A percentile compares a stretch with the other conserved stretches of the same genome.
These are phyloP conservation scores for Backusella australiensis DNA, from an alignment of 192 early-diverging fungal species.

Conservation along the genomic window DNA sequence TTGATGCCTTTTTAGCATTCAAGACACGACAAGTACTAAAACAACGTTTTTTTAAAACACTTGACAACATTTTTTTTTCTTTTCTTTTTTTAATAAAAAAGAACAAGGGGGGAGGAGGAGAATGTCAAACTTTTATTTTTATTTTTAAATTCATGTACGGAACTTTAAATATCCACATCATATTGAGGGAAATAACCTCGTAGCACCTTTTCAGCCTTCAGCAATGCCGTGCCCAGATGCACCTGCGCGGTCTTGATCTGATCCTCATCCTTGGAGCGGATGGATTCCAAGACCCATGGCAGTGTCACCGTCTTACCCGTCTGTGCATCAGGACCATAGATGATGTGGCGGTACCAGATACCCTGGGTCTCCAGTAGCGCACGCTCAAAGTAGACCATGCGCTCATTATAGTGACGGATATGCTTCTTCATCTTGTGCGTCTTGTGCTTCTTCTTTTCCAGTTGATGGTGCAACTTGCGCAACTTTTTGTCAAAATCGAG, in stretches of 20 bases:
- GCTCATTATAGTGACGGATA: constrained; percentile 40
- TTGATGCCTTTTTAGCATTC: not conserved
- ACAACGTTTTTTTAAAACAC: not conserved
- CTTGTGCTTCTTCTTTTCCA: not conserved
- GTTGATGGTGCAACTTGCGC: not conserved
- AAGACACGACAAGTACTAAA: not conserved
- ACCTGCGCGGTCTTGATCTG: not conserved
- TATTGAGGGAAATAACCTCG: not conserved
- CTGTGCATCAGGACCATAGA: constrained; percentile 47
- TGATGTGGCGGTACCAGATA: constrained; percentile 57
- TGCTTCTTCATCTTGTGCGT: constrained; percentile 12
- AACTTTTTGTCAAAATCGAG: not conserved
- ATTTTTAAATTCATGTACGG: not conserved
- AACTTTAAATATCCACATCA: not conserved
- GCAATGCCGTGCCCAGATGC: not conserved
- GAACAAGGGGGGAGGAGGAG: not conserved
- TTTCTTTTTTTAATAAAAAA: not conserved
- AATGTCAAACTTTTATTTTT: constrained; percentile 9
- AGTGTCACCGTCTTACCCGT: constrained; percentile 30
- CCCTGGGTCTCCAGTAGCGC: constrained; percentile 51
- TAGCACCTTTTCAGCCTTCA: not conserved
- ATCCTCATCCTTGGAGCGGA: not conserved
- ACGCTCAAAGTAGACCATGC: constrained; percentile 45
- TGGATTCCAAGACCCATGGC: not conserved
- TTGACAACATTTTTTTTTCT: not conserved